A percentile compares a stretch with the other conserved stretches of the same genome.
Conservation (phyloP, 164 flowering plant genomes). For the Berberis thunbergii region DNA sequence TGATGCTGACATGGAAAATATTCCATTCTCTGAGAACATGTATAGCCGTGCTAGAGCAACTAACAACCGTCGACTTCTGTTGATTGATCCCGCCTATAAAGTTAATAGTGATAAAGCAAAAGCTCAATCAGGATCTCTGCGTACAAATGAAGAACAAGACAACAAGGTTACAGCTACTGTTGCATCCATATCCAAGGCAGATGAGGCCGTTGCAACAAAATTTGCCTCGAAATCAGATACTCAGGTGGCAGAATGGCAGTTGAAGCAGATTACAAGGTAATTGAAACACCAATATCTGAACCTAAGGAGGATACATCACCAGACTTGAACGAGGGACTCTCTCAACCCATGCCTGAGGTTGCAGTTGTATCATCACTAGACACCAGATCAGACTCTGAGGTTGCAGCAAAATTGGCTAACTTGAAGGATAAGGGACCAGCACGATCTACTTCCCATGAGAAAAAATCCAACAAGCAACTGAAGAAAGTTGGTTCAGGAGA, state of each 20-base stretch:
- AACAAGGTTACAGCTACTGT: conserved; percentile 5
- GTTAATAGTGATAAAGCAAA: conserved; percentile 37
- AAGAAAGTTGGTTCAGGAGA: conserved; percentile 8
- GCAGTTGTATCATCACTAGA: conserved; percentile 4
- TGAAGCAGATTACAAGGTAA: not conserved
- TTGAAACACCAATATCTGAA: not conserved
- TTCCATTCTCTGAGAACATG: conserved; percentile 42
- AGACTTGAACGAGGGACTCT: not conserved
- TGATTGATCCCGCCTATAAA: conserved; percentile 48
- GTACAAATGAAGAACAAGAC: conserved; percentile 33
- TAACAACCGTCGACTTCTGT: conserved; percentile 27
- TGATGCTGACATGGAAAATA: conserved; percentile 53
- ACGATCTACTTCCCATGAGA: no score
- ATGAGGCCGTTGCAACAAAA: not conserved
- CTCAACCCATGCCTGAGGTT: not conserved
- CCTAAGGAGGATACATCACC: not conserved
- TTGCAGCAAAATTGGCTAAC: not conserved
- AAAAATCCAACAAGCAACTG: no score
- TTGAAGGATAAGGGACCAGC: no score
- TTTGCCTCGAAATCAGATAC: conserved; percentile 21
- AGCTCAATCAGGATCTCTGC: conserved; percentile 31
- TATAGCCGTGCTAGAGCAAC: conserved; percentile 24
- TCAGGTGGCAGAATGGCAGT: conserved; percentile 12
- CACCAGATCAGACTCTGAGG: not conserved
- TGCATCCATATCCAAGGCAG: conserved; percentile 2